Base-by-base conservation (phyloP, 169 alveolate species). In the Cystoisospora suis region DNA sequence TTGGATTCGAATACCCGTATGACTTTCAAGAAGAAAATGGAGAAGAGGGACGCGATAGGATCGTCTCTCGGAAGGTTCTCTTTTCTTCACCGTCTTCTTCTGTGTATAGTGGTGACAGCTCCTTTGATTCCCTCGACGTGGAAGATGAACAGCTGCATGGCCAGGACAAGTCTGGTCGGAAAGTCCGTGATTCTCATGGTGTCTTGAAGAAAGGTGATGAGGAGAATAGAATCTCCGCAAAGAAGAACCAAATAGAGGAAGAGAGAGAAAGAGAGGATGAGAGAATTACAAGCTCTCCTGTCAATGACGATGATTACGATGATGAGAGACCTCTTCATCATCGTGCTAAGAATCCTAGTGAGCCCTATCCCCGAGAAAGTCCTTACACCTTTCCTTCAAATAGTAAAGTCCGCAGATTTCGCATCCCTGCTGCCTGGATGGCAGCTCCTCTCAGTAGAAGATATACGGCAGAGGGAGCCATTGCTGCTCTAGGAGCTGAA, bases 361-460 rank as follows among this genome's bases (percentile, higher is more conserved):
- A n/a, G n/a, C n/a, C n/a, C n/a, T n/a, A n/a, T n/a, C n/a, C n/a
- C 29, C 12, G 29, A 23, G 83, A 72, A 36, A 40, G 83, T 40
- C 83, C 83, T 9, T 72, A 72, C 53, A 72, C 83, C 15, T 40
- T 72, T 29, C 83, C 83, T 1, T 2, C 83, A 32, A 53, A 72
- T 3, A 72, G 83, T 56, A 29, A 53, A 23, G n/a, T 34, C 6
- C 29, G 36, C 2, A 4, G 58, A 4, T n/a, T n/a, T n/a, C n/a
- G n/a, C n/a, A n/a, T n/a, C n/a, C 83, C 83, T 0, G 58, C 53
- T 9, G 83, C 90, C 6, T 89, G 93, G 93, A 89, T 89, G 93
- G 90, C 93, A 9, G 89, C 44, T 23, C 90, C 93, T 49, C 61
- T 85, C 0, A 56, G 93, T 17, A 65, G 93, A 17, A 72, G 93